These are phyloP conservation scores for Thalassia testudinum DNA, from an alignment of 116 monocot species.

Conservation along the genomic window DNA sequence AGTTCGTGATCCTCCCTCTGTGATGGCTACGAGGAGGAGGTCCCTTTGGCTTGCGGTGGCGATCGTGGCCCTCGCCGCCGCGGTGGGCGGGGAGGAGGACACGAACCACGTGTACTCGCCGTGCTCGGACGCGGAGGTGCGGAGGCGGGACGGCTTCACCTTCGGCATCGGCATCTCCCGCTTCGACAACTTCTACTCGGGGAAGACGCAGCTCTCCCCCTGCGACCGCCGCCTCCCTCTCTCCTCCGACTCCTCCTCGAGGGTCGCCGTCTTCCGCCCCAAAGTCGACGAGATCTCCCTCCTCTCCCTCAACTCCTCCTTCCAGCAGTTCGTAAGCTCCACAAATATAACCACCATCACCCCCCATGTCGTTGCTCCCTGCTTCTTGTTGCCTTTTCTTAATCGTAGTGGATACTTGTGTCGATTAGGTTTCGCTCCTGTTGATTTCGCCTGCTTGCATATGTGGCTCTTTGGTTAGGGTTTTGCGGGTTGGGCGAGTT, in stretches of 20 bases:
- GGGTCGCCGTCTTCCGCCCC: constrained; percentile 64
- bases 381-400: neutral
- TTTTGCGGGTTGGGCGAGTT: too few relatives aligned
- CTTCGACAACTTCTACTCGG: constrained; percentile 38
- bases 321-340: constrained; percentile 6
- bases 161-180: constrained; percentile 73
- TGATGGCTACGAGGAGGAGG: too few relatives aligned
- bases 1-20: too few relatives aligned
- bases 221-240: constrained; percentile 71
- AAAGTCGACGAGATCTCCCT: constrained; percentile 92
- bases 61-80: neutral
- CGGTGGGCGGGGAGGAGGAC: neutral
- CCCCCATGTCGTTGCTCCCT: constrained; percentile 11
- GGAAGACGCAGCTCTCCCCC: constrained; percentile 57
- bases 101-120: constrained; percentile 64
- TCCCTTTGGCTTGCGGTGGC: too few relatives aligned
- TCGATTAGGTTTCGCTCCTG: too few relatives aligned
- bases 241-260: constrained; percentile 18
- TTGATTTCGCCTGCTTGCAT: too few relatives aligned
- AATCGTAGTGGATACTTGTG: too few relatives aligned
- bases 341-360: neutral
- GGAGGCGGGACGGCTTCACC: constrained; percentile 78
- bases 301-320: constrained; percentile 71
- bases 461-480: too few relatives aligned
- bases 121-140: constrained; percentile 65